Conservation (phyloP, 176 grass and related monocot genomes). For the Juncus effusus region DNA sequence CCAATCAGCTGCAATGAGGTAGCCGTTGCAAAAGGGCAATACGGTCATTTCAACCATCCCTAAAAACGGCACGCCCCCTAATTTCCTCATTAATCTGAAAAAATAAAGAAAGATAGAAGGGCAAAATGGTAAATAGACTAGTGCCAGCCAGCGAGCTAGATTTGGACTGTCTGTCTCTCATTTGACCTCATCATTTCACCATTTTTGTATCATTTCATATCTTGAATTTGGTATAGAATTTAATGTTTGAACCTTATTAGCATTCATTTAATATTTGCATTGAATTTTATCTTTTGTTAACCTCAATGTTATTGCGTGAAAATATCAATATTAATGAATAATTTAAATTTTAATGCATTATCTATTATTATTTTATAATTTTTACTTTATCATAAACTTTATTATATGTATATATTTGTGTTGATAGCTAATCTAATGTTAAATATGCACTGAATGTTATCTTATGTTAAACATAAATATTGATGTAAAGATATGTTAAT, state of each 20-base stretch:
- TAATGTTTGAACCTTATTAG: neutral
- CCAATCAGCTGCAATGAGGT: neutral
- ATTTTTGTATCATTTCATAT: neutral
- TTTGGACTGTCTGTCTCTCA: slow-evolving; percentile 9
- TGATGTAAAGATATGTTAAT: too few relatives aligned
- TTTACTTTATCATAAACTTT: too few relatives aligned
- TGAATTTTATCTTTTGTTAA: too few relatives aligned
- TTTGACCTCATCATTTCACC: slow-evolving; percentile 15
- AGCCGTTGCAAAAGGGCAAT: neutral
- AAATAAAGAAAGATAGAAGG: neutral
- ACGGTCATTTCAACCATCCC: neutral
- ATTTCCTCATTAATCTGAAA: neutral
- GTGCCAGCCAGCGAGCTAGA: slow-evolving; percentile 14
- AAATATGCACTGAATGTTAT: too few relatives aligned
- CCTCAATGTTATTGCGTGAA: too few relatives aligned
- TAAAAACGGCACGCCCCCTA: neutral
- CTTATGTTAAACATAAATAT: too few relatives aligned
- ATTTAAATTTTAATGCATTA: too few relatives aligned
- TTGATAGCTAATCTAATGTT: too few relatives aligned
- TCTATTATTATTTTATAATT: too few relatives aligned
- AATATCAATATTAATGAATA: too few relatives aligned
- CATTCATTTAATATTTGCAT: too few relatives aligned
- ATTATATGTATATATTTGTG: too few relatives aligned
- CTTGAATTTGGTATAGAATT: neutral
- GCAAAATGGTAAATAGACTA: neutral